Evolutionary conservation across 2,329 filamentous ascomycete species (phyloP).

Genomic region (Aspergillus piperis): DNA sequence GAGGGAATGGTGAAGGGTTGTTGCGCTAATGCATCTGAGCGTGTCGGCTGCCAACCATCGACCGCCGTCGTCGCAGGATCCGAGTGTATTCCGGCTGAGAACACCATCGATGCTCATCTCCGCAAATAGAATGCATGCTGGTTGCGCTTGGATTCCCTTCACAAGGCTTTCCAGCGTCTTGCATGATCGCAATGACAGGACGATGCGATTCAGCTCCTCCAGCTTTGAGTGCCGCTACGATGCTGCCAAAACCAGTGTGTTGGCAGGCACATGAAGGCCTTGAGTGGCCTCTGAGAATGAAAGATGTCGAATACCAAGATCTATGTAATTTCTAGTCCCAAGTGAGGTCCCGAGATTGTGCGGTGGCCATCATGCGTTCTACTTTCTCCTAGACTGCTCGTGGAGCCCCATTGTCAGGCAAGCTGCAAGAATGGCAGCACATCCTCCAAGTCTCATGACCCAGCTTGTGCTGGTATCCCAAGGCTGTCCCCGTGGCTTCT

Average conservation of each 20-base stretch:
- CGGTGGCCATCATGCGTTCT: neutral
- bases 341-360: neutral
- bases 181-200: neutral
- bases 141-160: neutral
- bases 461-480: slow-evolving; percentile 7
- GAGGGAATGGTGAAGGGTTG: neutral
- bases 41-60: neutral
- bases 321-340: neutral
- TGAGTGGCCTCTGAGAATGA: too few species aligned
- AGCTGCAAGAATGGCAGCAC: slow-evolving; percentile 4
- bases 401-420: neutral
- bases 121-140: neutral
- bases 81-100: neutral
- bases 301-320: neutral
- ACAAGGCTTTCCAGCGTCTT: neutral
- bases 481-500: slow-evolving; percentile 10
- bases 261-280: neutral
- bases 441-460: slow-evolving; percentile 10
- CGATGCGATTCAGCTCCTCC: neutral
- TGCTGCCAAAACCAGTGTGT: neutral
- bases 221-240: neutral
- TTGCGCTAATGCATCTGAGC: neutral
- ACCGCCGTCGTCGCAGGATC: neutral
- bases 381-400: neutral
- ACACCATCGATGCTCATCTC: neutral